Conservation (phyloP, 345 rosid species). For the Brassica juncea region DNA sequence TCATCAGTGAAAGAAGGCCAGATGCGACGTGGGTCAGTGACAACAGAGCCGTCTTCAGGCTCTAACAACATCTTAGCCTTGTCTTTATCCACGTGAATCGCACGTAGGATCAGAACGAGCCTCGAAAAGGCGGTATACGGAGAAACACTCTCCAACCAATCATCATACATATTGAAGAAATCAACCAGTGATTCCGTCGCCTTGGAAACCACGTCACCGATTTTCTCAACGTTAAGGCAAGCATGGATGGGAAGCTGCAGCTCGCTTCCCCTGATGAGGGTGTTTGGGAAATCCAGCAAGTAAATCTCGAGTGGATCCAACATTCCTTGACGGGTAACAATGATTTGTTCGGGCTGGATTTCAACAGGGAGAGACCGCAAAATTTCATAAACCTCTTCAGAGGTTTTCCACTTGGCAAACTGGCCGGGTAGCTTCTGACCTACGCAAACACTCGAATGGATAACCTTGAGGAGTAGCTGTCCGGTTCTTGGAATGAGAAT, state of each 20-base stretch:
- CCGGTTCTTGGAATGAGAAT: slow-evolving; percentile 91
- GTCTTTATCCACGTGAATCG: slow-evolving; percentile 84
- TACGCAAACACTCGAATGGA: slow-evolving; percentile 89
- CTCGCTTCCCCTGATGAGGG: slow-evolving; percentile 90
- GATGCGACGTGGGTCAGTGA: slow-evolving; percentile 62
- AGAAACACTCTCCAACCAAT: slow-evolving; percentile 46
- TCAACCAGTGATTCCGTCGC: slow-evolving; percentile 90
- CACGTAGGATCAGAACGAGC: slow-evolving; percentile 87
- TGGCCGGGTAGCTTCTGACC: slow-evolving; percentile 95
- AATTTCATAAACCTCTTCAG: slow-evolving; percentile 47
- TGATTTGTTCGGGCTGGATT: slow-evolving; percentile 86
- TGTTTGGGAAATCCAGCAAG: slow-evolving; percentile 72
- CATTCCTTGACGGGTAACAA: slow-evolving; percentile 88
- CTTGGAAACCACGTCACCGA: slow-evolving; percentile 79
- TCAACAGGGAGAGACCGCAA: slow-evolving; percentile 86
- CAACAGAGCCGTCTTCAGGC: slow-evolving; percentile 53
- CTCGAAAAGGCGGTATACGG: slow-evolving; percentile 89
- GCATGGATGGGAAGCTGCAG: slow-evolving; percentile 93
- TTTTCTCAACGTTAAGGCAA: slow-evolving; percentile 89
- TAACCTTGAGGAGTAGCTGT: slow-evolving; percentile 84
- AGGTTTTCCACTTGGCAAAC: slow-evolving; percentile 82
- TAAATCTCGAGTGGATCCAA: slow-evolving; percentile 46
- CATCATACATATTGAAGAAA: slow-evolving; percentile 74
- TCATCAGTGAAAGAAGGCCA: slow-evolving; percentile 93
- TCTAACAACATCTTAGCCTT: slow-evolving; percentile 91